Percentiles rank a stretch among this genome's conserved stretches.
Conservation (phyloP, 352 stramenopile species). For the Aphanomyces astaci region DNA sequence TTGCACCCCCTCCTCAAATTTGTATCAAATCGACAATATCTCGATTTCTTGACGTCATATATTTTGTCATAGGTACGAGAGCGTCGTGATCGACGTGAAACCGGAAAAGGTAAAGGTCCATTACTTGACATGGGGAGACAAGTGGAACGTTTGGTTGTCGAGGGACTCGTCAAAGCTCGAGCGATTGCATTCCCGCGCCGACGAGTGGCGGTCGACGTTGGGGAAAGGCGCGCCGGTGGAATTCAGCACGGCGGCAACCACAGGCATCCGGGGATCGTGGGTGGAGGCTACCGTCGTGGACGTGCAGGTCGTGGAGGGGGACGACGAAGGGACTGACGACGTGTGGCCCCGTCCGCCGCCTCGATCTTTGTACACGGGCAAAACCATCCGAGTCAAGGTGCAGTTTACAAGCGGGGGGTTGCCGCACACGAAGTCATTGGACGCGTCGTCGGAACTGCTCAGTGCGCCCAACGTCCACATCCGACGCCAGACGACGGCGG, state of each 20-base stretch:
- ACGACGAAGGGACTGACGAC: background rate
- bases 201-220: constrained; percentile 31
- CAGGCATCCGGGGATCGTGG: constrained; percentile 1
- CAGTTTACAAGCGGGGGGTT: background rate
- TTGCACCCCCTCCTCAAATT: too few species aligned
- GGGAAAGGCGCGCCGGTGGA: constrained; percentile 9
- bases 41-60: background rate
- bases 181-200: constrained; percentile 44
- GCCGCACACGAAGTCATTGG: background rate
- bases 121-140: constrained; percentile 24
- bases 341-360: background rate
- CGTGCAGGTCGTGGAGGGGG: background rate
- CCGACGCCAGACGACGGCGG: background rate
- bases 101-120: constrained; percentile 33
- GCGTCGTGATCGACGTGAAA: constrained; percentile 40
- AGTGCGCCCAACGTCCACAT: background rate
- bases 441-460: background rate
- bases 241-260: background rate
- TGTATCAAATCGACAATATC: too few species aligned
- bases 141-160: constrained; percentile 29
- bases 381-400: constrained; percentile 6
- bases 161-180: background rate
- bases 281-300: background rate
- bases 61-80: constrained; percentile 43
- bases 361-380: background rate